These are phyloP conservation scores for Dactylonectria estremocensis DNA, from an alignment of 2,329 filamentous ascomycete species.

Conservation along the genomic window DNA sequence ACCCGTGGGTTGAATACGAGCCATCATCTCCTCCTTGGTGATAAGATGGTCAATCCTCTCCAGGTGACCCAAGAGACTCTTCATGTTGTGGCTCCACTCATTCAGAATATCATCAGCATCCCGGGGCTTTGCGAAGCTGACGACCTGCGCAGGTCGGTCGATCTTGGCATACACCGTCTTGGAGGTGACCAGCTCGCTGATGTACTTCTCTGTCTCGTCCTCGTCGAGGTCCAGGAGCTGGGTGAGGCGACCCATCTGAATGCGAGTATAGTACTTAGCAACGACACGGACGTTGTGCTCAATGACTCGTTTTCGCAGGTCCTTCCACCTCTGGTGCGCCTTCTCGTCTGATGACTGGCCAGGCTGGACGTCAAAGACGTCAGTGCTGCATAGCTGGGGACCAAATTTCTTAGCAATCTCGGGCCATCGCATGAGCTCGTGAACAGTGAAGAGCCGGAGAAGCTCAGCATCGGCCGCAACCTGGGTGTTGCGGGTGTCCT, in stretches of 20 bases:
- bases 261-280: conserved; percentile 98
- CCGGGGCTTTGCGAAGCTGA: conserved; percentile 94
- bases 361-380: conserved; percentile 84
- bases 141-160: conserved; percentile 90
- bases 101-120: conserved; percentile 97
- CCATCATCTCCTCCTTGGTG: conserved; percentile 99
- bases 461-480: conserved; percentile 87
- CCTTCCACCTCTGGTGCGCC: conserved; percentile 89
- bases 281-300: conserved; percentile 99
- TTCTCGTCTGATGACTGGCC: conserved; percentile 82
- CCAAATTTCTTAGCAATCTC: conserved; percentile 92
- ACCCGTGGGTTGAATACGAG: conserved; percentile 83
- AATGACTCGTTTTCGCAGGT: conserved; percentile 97
- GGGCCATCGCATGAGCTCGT: conserved; percentile 98
- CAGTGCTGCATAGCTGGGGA: conserved; percentile 87
- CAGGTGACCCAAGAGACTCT: conserved; percentile 86
- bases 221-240: conserved; percentile 92
- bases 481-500: conserved; percentile 84
- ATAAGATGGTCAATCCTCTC: conserved; percentile 98
- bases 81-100: conserved; percentile 99
- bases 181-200: conserved; percentile 94
- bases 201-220: conserved; percentile 99
- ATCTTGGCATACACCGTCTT: conserved; percentile 99
- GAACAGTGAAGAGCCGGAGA: conserved; percentile 93
- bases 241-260: conserved; percentile 91